These are phyloP conservation scores for Pseudotsuga menziesii DNA, from an alignment of 75 land plant genomes.

Conservation along the genomic window DNA sequence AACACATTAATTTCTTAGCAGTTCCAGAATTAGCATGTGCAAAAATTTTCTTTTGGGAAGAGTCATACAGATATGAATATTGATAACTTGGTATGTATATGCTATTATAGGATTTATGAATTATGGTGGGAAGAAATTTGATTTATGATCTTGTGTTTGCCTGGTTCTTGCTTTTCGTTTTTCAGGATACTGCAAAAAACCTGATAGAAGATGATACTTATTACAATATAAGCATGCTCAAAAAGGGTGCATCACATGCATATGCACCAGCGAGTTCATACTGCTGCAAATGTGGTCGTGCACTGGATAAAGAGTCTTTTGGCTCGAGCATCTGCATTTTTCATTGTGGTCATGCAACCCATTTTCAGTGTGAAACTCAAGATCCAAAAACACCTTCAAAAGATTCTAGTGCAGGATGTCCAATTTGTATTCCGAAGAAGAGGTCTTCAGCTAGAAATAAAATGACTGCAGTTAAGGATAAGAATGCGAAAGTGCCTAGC, in stretches of 20 bases:
- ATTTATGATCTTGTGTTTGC: neutral
- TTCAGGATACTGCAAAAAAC: conserved; percentile 88
- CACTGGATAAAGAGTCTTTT: conserved; percentile 34
- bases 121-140: neutral
- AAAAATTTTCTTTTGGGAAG: too few species aligned
- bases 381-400: conserved; percentile 21
- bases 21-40: too few species aligned
- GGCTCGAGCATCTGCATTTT: conserved; percentile 48
- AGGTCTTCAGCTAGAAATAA: conserved; percentile 34
- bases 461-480: conserved; percentile 25
- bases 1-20: neutral
- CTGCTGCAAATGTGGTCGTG: conserved; percentile 73
- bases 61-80: too few species aligned
- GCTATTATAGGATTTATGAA: neutral
- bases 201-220: conserved; percentile 91
- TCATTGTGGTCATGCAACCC: conserved; percentile 83
- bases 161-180: neutral
- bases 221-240: conserved; percentile 68
- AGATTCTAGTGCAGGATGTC: conserved; percentile 38
- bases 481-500: conserved; percentile 30
- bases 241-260: conserved; percentile 77
- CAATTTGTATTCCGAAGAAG: conserved; percentile 61
- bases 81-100: neutral
- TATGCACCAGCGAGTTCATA: conserved; percentile 50
- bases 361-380: conserved; percentile 59